Percentiles rank a stretch among this genome's conserved stretches.
phyloP scores from a whole-genome alignment of 1,139 yeast genomes.

The Komagataea norvegica region DNA sequence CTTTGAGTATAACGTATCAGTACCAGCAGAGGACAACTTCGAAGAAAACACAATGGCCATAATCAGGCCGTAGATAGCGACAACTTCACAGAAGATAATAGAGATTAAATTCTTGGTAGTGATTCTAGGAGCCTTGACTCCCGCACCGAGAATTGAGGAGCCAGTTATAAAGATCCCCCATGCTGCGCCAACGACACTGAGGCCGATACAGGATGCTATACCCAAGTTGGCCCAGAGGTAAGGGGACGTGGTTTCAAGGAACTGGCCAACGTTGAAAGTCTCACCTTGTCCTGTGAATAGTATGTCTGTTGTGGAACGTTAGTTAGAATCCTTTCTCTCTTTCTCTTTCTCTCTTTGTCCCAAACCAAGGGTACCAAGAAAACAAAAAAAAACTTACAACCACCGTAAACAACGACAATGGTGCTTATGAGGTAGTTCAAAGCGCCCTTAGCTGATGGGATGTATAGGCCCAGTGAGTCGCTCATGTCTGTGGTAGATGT shows the following conservation, averaged over 20 bases:
- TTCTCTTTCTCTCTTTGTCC: too few relatives aligned
- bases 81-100: constrained; percentile 98
- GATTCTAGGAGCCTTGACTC: constrained; percentile 95
- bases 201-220: constrained; percentile 87
- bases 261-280: constrained; percentile 83
- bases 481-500: too few relatives aligned
- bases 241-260: constrained; percentile 82
- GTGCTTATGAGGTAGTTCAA: constrained; percentile 19
- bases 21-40: constrained; percentile 72
- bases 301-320: constrained; percentile 42
- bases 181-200: constrained; percentile 96
- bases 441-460: constrained; percentile 19
- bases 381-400: constrained; percentile 25
- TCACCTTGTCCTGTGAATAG: constrained; percentile 91
- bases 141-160: constrained; percentile 92
- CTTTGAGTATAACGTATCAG: constrained; percentile 58
- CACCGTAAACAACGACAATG: constrained; percentile 26
- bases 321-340: too few relatives aligned
- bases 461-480: constrained; percentile 8
- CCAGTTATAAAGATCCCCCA: constrained; percentile 99
- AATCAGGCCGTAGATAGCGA: constrained; percentile 95
- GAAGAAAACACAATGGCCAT: constrained; percentile 97
- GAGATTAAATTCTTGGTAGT: constrained; percentile 95
- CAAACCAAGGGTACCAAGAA: neutral
- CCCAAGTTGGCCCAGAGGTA: constrained; percentile 97